Conservation (phyloP, 306 rosid genomes). For the Casuarina glauca region DNA sequence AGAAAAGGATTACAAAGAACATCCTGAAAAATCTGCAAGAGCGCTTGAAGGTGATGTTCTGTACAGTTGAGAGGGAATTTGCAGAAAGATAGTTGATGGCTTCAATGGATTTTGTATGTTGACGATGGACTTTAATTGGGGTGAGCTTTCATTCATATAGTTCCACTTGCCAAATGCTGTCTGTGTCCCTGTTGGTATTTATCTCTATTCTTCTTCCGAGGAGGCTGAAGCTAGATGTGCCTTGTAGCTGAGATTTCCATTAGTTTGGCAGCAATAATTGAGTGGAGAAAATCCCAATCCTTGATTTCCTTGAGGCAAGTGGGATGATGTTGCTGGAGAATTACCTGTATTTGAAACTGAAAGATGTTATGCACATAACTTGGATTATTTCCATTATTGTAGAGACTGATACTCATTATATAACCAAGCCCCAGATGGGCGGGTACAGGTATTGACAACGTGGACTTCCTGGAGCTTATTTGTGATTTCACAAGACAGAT, state of each 20-base stretch:
- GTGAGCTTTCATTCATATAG: slow-evolving; percentile 22
- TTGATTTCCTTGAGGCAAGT: slow-evolving; percentile 8
- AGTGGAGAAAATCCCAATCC: slow-evolving; percentile 11
- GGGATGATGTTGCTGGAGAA: slow-evolving; percentile 9
- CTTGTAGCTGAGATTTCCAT: slow-evolving; percentile 12
- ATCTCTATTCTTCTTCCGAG: slow-evolving; percentile 10
- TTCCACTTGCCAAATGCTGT: slow-evolving; percentile 14
- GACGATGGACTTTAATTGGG: slow-evolving; percentile 16
- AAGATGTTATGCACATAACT: neutral
- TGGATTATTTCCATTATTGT: slow-evolving; percentile 1
- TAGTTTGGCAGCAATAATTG: neutral
- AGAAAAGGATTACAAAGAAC: slow-evolving; percentile 74
- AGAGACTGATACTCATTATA: neutral
- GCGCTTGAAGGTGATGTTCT: slow-evolving; percentile 46
- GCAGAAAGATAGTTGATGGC: slow-evolving; percentile 32
- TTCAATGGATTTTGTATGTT: slow-evolving; percentile 1
- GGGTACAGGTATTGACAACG: neutral
- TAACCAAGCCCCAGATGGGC: neutral
- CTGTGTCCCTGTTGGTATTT: neutral
- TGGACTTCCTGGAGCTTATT: neutral
- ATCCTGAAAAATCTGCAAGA: slow-evolving; percentile 57
- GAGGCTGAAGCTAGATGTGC: slow-evolving; percentile 21
- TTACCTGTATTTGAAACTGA: neutral
- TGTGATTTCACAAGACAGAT: neutral
- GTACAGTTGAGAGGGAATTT: slow-evolving; percentile 70